Percentiles rank a stretch among this genome's conserved stretches.
phyloP scores from a whole-genome alignment of 1,139 yeast species.

The Kurtzmaniella quercitrusa region DNA sequence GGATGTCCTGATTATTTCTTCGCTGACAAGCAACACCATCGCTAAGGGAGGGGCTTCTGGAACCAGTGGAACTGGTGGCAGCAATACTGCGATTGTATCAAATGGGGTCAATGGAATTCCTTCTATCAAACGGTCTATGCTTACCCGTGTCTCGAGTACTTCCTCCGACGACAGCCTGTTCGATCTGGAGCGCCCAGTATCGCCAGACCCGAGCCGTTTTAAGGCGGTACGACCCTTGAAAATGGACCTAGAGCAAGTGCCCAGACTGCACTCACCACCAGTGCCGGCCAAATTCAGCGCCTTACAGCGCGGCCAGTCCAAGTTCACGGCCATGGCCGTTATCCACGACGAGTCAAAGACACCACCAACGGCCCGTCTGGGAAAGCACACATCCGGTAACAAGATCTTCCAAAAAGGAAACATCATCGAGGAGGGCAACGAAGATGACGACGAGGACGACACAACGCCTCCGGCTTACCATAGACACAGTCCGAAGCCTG shows the following conservation, averaged over 20 bases:
- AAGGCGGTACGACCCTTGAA: background rate
- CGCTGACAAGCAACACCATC: constrained; percentile 26
- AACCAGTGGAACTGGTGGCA: constrained; percentile 2
- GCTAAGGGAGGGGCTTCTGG: constrained; percentile 2
- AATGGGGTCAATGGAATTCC: constrained; percentile 17
- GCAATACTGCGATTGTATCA: constrained; percentile 10
- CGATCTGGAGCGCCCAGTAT: constrained; percentile 3
- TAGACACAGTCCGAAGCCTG: background rate
- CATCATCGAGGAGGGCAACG: constrained; percentile 1
- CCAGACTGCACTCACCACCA: constrained; percentile 36
- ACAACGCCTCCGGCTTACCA: background rate
- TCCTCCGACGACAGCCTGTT: constrained; percentile 34
- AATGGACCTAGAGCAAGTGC: constrained; percentile 9
- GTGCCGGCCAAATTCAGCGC: constrained; percentile 21
- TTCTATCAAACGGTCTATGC: constrained; percentile 14
- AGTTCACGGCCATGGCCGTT: background rate
- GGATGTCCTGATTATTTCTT: constrained; percentile 33
- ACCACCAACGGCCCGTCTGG: background rate
- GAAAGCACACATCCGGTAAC: background rate
- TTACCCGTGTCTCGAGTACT: constrained; percentile 31
- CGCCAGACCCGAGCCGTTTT: constrained; percentile 1
- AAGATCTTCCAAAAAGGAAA: constrained; percentile 1
- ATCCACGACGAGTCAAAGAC: background rate
- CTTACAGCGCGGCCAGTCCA: constrained; percentile 3
- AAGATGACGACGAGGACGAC: background rate